Evolutionary conservation across 257 asterid species (phyloP).

Genomic region (Solanum virginianum): DNA sequence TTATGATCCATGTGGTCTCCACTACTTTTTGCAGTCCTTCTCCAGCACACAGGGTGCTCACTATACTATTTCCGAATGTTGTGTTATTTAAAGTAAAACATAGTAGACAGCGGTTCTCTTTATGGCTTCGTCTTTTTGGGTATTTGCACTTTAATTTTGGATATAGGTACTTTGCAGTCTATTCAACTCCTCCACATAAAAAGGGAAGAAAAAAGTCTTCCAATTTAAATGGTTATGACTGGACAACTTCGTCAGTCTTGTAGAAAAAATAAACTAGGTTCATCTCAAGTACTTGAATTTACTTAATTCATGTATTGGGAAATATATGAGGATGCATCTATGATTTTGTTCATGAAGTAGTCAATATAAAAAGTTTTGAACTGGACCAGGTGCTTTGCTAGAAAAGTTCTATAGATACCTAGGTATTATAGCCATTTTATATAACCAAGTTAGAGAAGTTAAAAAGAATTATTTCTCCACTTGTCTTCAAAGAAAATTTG

Average conservation of each 20-base stretch:
- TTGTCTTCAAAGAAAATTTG: background rate
- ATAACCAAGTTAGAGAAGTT: background rate
- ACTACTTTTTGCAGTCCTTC: background rate
- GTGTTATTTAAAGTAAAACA: background rate
- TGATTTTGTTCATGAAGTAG: background rate
- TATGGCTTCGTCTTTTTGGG: background rate
- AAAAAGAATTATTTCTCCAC: background rate
- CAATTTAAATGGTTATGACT: background rate
- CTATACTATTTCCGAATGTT: background rate
- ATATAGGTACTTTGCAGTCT: background rate
- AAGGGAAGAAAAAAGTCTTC: background rate
- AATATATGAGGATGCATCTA: background rate
- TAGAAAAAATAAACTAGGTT: background rate
- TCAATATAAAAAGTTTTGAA: background rate
- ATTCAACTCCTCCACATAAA: background rate
- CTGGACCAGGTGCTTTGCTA: background rate
- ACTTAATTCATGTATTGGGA: background rate
- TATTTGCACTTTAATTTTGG: background rate
- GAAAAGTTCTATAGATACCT: background rate
- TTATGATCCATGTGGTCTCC: background rate
- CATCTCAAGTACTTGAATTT: background rate
- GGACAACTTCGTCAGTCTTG: background rate
- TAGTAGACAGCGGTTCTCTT: background rate
- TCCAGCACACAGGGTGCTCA: background rate
- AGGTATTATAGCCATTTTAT: background rate